These are phyloP conservation scores for Penicillium vulpinum DNA, from an alignment of 2,329 filamentous ascomycete species.

Conservation along the genomic window DNA sequence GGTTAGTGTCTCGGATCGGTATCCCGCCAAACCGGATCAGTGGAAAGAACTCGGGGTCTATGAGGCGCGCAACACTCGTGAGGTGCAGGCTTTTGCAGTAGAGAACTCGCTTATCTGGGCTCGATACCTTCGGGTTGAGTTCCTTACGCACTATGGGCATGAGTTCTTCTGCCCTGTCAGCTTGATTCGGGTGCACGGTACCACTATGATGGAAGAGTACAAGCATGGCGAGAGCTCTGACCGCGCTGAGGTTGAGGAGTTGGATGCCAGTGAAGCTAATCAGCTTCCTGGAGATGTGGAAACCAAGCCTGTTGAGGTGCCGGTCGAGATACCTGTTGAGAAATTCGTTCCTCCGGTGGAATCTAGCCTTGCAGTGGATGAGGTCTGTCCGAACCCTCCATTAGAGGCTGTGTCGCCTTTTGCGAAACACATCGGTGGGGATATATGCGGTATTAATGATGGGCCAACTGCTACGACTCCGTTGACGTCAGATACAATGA, in stretches of 20 bases:
- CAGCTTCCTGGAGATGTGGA: conserved; percentile 19
- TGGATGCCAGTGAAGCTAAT: conserved; percentile 44
- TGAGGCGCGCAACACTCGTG: conserved; percentile 86
- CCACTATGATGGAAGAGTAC: conserved; percentile 90
- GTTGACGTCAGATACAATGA: conserved; percentile 17
- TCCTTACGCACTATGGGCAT: conserved; percentile 89
- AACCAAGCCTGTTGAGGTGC: conserved; percentile 20
- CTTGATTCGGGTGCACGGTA: conserved; percentile 86
- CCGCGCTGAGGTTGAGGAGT: conserved; percentile 60
- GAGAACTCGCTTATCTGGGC: conserved; percentile 95
- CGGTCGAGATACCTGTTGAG: conserved; percentile 28
- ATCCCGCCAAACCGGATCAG: conserved; percentile 86
- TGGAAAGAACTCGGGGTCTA: conserved; percentile 89
- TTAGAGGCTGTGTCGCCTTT: conserved; percentile 18
- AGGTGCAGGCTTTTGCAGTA: conserved; percentile 92
- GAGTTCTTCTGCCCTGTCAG: conserved; percentile 97
- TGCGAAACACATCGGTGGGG: neutral
- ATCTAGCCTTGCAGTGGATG: conserved; percentile 7
- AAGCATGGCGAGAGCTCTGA: conserved; percentile 77
- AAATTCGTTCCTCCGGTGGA: conserved; percentile 4
- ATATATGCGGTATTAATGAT: conserved; percentile 23
- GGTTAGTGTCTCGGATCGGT: conserved; percentile 89
- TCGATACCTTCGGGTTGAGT: conserved; percentile 87
- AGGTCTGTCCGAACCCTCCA: conserved; percentile 20
- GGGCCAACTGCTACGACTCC: conserved; percentile 5